phyloP scores from a whole-genome alignment of 805 yeast species.

The Saccharomyces paradoxus region DNA sequence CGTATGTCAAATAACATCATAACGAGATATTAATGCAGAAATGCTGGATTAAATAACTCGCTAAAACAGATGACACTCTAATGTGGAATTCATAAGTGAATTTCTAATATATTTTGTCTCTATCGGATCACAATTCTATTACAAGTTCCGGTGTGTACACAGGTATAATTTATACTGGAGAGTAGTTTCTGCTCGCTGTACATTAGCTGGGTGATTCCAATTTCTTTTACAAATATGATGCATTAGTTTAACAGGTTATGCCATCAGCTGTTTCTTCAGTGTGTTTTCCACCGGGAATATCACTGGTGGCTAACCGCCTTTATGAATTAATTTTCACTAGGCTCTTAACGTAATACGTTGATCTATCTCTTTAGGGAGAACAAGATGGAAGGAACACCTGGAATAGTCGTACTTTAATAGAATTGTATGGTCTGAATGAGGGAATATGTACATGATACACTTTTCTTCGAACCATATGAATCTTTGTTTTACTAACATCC shows the following conservation, averaged over 20 bases:
- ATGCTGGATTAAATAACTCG: not conserved
- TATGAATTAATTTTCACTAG: not conserved
- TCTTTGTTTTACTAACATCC: conserved; percentile 9
- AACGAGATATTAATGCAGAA: conserved; percentile 2
- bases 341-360: not conserved
- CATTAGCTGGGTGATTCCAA: conserved; percentile 33
- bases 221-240: not conserved
- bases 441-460: not conserved
- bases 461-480: not conserved
- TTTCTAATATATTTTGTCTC: conserved; percentile 3
- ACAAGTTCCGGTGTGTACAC: not conserved
- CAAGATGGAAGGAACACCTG: not conserved
- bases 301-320: not conserved
- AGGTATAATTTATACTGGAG: not conserved
- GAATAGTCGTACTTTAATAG: not conserved
- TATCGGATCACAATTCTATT: conserved; percentile 17
- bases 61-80: not conserved
- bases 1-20: conserved; percentile 48
- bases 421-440: not conserved
- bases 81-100: conserved; percentile 3
- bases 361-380: not conserved
- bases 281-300: not conserved
- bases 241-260: not conserved
- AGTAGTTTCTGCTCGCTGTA: conserved; percentile 12
- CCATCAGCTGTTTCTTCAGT: not conserved